Base-by-base conservation (phyloP, 1,284 basidiomycete species). In the Ceratobasidium sp. region DNA sequence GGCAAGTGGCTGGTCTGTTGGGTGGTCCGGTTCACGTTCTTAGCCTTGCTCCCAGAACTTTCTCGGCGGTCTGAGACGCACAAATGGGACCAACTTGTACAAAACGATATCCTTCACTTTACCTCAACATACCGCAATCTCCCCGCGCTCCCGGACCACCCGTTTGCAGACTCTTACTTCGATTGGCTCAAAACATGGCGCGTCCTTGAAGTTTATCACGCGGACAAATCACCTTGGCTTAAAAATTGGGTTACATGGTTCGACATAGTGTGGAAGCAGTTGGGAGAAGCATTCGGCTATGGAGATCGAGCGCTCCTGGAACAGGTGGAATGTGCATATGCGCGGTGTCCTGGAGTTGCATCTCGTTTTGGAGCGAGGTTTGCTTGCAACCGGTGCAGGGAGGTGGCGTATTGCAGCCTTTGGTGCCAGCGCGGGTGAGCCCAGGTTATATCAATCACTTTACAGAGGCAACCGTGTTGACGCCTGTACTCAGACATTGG, bases 161-260 rank as follows among this genome's bases (percentile, higher is more conserved):
- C 38, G 27, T 38, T 33, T 6, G n/a, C 6, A 41, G 30, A 35
- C 38, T 62, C 33, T 14, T 62, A 62, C 27, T 20, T 27, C 30
- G 59, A 62, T 16, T 62, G 59, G 59, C 38, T 62, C 2, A 62
- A 62, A 62, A 33, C 30, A 3, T 62, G 33, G 30, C 59, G 38
- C 30, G 2, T 6, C 20, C 18, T 38, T 3, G 59, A 62, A 6
- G 27, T n/a, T 35, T 1, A 62, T 6, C 30, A 35, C 59, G 27
- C 23, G 6, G 23, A 10, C 33, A 27, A 27, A 27, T 27, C 55
- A 27, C 23, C 8, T 12, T 59, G 23, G 55, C 3, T 59, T 3
- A 35, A 59, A 27, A 12, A 35, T n/a, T 35, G 33, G 23, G n/a
- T 27, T 27, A 23, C 3, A 2, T 27, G 10, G 10, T 35, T 10